Percentiles rank a stretch among this genome's conserved stretches.
phyloP scores from a whole-genome alignment of 1,284 basidiomycete species.

The Hymenochaete sp. region DNA sequence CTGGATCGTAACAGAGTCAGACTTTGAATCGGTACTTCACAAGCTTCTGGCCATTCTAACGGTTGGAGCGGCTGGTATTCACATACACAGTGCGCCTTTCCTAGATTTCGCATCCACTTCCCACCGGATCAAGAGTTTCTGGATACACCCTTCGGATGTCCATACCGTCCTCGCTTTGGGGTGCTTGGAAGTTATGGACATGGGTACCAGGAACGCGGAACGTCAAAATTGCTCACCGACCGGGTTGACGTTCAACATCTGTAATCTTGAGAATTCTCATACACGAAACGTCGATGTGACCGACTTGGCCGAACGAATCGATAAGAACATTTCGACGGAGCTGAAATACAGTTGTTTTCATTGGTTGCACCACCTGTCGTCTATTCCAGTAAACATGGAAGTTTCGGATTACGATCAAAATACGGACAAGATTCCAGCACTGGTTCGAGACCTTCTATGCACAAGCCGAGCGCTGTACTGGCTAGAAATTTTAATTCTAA shows the following conservation, averaged over 20 bases:
- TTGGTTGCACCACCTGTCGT: constrained; percentile 16
- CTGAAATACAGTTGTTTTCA: constrained; percentile 4
- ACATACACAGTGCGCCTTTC: constrained; percentile 4
- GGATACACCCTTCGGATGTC: background rate
- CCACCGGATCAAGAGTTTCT: background rate
- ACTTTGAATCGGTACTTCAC: background rate
- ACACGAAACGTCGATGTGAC: constrained; percentile 1
- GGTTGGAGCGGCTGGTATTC: background rate
- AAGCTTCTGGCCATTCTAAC: background rate
- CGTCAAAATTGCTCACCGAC: constrained; percentile 23
- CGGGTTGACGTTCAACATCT: constrained; percentile 17
- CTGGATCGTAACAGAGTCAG: background rate
- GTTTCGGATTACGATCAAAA: no score
- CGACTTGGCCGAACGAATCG: background rate
- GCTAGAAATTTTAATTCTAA: no score
- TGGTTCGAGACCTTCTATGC: no score
- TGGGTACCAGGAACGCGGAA: constrained; percentile 20
- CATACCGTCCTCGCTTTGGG: background rate
- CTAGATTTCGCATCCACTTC: background rate
- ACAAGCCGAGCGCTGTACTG: no score
- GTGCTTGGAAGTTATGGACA: constrained; percentile 20
- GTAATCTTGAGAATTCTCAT: constrained; percentile 4
- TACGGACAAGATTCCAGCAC: no score
- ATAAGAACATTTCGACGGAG: background rate
- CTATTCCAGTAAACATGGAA: constrained; percentile 24